Evolutionary conservation across 352 stramenopile species (phyloP).

Genomic region (Phytophthora syringae): DNA sequence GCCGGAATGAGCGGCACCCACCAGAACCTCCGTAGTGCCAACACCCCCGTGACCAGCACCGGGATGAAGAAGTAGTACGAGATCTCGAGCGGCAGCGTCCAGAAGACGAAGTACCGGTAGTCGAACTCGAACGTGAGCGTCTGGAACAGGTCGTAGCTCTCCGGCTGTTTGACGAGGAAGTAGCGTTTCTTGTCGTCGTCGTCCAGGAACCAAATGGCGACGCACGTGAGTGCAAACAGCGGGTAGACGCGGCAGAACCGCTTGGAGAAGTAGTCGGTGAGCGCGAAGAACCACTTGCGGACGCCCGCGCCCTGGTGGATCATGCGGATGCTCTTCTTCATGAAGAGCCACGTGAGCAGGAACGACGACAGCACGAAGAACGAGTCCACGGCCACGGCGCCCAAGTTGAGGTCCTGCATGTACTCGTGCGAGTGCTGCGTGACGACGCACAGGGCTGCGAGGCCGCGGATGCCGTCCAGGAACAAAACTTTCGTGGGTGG

Average conservation of each 20-base stretch:
- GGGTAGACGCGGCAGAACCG: constrained; percentile 60
- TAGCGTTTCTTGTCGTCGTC: constrained; percentile 39
- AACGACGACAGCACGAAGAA: constrained; percentile 69
- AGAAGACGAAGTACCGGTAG: constrained; percentile 56
- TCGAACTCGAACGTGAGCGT: constrained; percentile 52
- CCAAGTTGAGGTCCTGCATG: constrained; percentile 45
- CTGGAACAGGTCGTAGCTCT: constrained; percentile 40
- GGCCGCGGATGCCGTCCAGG: constrained; percentile 42
- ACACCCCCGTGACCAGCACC: constrained; percentile 34
- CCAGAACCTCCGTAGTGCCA: constrained; percentile 38
- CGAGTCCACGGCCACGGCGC: constrained; percentile 46
- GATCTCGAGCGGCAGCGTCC: constrained; percentile 59
- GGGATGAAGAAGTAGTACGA: constrained; percentile 62
- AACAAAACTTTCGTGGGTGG: constrained; percentile 42
- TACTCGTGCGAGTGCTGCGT: constrained; percentile 46
- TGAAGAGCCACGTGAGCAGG: too few relatives aligned
- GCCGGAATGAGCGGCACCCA: constrained; percentile 38
- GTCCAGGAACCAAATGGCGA: constrained; percentile 41
- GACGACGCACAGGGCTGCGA: constrained; percentile 39
- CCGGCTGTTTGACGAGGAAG: constrained; percentile 31
- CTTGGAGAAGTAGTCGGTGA: constrained; percentile 55
- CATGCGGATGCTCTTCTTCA: constrained; percentile 48
- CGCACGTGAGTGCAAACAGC: constrained; percentile 44
- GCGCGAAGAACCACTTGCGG: constrained; percentile 38
- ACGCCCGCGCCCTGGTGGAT: constrained; percentile 26